These are phyloP conservation scores for Scutellaria baicalensis DNA, from an alignment of 257 asterid genomes.

Conservation along the genomic window DNA sequence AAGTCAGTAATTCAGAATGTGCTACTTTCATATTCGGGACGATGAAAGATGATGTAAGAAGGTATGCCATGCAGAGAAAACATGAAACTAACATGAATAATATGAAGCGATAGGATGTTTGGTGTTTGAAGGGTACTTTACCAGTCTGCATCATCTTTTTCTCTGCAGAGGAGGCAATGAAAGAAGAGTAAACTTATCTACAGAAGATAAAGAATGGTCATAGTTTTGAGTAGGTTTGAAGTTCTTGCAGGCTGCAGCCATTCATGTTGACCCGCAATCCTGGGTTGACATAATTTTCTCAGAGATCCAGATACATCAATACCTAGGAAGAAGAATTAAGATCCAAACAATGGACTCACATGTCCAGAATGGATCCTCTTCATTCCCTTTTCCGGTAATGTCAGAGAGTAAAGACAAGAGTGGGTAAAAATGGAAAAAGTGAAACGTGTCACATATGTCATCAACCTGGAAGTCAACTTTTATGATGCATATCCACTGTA, in stretches of 20 bases:
- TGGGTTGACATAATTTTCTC: neutral
- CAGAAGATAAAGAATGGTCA: neutral
- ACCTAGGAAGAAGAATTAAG: neutral
- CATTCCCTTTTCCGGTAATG: no score
- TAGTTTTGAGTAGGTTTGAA: slow-evolving; percentile 5
- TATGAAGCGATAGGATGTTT: slow-evolving; percentile 18
- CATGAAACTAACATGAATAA: slow-evolving; percentile 22
- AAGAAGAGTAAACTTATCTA: neutral
- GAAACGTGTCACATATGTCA: slow-evolving; percentile 1
- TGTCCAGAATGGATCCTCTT: no score
- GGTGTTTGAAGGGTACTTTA: slow-evolving; percentile 17
- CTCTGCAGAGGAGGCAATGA: neutral
- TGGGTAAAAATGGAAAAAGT: no score
- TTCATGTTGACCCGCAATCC: slow-evolving; percentile 19
- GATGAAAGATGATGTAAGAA: slow-evolving; percentile 24
- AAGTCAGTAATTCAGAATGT: slow-evolving; percentile 11
- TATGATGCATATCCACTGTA: neutral
- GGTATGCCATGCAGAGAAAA: slow-evolving; percentile 23
- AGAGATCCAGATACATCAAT: neutral
- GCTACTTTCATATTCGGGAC: slow-evolving; percentile 13
- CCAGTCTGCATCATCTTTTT: slow-evolving; percentile 27
- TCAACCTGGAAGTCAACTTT: slow-evolving; percentile 11
- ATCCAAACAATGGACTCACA: neutral
- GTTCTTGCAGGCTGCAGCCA: slow-evolving; percentile 11
- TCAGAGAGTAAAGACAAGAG: no score